Conservation (phyloP, 176 grass and related monocot species). For the Aegilops longissima region DNA sequence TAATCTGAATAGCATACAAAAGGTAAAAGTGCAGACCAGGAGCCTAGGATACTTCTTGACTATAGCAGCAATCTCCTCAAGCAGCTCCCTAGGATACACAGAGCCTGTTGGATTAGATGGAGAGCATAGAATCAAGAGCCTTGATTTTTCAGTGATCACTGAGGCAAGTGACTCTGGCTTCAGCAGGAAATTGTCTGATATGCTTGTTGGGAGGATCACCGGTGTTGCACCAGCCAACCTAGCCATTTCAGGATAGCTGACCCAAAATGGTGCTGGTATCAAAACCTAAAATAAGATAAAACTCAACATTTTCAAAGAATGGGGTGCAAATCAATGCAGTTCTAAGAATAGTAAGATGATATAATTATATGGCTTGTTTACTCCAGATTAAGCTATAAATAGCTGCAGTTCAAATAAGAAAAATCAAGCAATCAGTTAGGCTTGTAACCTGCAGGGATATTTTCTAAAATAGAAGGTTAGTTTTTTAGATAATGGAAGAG, state of each 20-base stretch:
- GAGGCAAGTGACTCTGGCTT: slow-evolving; percentile 67
- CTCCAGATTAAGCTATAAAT: background rate
- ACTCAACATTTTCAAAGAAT: background rate
- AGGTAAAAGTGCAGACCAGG: slow-evolving; percentile 48
- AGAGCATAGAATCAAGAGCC: slow-evolving; percentile 87
- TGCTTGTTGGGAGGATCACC: slow-evolving; percentile 81
- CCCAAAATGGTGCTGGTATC: slow-evolving; percentile 89
- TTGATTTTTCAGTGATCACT: slow-evolving; percentile 75
- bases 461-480: background rate
- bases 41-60: slow-evolving; percentile 87
- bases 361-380: background rate
- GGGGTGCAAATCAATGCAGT: background rate
- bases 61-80: slow-evolving; percentile 86
- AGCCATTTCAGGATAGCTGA: slow-evolving; percentile 98
- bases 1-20: slow-evolving; percentile 25
- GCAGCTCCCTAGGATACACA: slow-evolving; percentile 81
- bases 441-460: slow-evolving; percentile 4
- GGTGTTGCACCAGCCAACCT: slow-evolving; percentile 76
- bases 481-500: background rate
- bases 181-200: slow-evolving; percentile 77
- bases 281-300: slow-evolving; percentile 57
- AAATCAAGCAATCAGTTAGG: background rate
- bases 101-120: slow-evolving; percentile 98
- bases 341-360: background rate
- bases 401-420: slow-evolving; percentile 5